Evolutionary conservation across 306 rosid species (phyloP), one percentile per base, ranked within the genome.

Genomic region (Fragaria nilgerrensis): DNA sequence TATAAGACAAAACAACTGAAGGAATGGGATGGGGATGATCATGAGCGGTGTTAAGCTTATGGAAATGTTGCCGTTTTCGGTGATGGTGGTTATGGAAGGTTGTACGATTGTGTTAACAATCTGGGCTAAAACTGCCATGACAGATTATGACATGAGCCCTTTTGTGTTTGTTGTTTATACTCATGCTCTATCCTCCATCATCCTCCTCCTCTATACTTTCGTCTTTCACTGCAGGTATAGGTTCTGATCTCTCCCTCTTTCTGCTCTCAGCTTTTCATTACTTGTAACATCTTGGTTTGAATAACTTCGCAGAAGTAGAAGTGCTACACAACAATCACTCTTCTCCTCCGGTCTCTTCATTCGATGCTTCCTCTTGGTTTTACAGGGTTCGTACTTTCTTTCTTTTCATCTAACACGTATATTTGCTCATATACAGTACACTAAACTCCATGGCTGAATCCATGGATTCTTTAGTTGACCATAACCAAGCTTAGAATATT

Each of bases 1-100:
- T 27, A 29, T 34, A 27, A 72, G 32, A 27, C 37, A 10, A 23
- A 25, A 27, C 20, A 52, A 27, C 10, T 34, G 12, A 36, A 14
- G 34, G 12, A 32, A 50, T 63, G 77, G 62, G 61, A 76, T 63
- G 79, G 67, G 32, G 73, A 77, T 83, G 84, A 81, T 37, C n/a
- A 19, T 55, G 76, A 72, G 58, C 4, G 6, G 56, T 29, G 7
- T 68, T 50, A 72, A 50, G 36, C 22, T 72, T 29, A 43, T 73
- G 85, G 92, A 82, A 64, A 49, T 83, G 63, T 16, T 91, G 13
- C 85, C 90, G 29, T 90, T 91, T 52, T 70, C 77, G 65, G 77
- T 78, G 53, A 86, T 90, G 96, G 96, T 87, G 80, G 73, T 74
- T 43, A 85, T 90, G 88, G 97, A 91, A 77, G 96, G 91, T 1